Percentiles rank a stretch among this genome's conserved stretches.
These are phyloP conservation scores for Zychaea mexicana DNA, from an alignment of 371 early-diverging fungal genomes.

Conservation along the genomic window DNA sequence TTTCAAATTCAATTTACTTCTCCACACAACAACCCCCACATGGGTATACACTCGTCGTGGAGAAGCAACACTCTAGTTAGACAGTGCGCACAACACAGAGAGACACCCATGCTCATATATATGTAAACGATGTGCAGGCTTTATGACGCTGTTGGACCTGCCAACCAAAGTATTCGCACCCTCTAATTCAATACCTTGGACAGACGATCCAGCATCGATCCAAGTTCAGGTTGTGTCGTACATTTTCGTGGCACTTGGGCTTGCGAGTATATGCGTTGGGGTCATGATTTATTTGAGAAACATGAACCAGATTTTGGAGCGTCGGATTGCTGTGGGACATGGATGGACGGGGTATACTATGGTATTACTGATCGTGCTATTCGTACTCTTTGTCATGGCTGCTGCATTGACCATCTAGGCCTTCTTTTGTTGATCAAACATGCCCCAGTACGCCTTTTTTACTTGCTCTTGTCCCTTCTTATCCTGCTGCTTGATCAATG, in stretches of 20 bases:
- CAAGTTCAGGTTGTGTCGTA: conserved; percentile 30
- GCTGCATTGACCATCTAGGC: conserved; percentile 20
- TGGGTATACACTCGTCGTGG: too few relatives aligned
- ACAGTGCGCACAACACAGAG: too few relatives aligned
- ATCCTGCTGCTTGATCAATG: conserved; percentile 15
- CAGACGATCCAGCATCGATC: conserved; percentile 15
- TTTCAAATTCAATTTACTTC: too few relatives aligned
- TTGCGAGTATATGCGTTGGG: conserved; percentile 31
- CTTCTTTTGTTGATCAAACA: conserved; percentile 9
- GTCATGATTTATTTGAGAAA: conserved; percentile 32
- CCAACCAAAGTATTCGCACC: conserved; percentile 37
- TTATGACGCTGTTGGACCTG: conserved; percentile 36
- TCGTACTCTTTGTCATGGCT: conserved; percentile 38
- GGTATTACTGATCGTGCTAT: conserved; percentile 24
- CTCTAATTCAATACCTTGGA: conserved; percentile 36
- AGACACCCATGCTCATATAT: too few relatives aligned
- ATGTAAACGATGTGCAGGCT: conserved; percentile 24
- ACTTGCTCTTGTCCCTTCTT: conserved; percentile 9
- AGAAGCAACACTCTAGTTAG: too few relatives aligned
- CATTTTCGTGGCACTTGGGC: conserved; percentile 35
- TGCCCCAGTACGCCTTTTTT: conserved; percentile 13
- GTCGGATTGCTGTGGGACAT: conserved; percentile 34
- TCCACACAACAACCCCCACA: too few relatives aligned
- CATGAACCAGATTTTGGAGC: conserved; percentile 27
- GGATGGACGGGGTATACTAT: conserved; percentile 38